Conservation (phyloP, 306 rosid genomes). For the Trichosanthes truncata region DNA sequence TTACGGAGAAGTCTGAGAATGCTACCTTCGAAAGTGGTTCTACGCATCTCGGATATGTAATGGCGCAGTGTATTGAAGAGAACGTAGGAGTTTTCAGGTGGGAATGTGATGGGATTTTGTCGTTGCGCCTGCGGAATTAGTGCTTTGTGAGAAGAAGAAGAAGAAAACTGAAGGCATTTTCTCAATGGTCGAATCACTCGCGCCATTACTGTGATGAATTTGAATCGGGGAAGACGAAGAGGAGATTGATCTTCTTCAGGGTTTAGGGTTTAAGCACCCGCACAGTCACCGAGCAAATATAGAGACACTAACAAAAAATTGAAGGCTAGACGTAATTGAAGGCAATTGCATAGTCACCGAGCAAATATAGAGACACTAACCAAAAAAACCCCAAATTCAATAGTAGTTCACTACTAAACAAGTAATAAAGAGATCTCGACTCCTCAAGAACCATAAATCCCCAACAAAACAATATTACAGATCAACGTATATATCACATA, state of each 20-base stretch:
- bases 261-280: slow-evolving; percentile 4
- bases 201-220: slow-evolving; percentile 33
- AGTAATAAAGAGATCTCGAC: neutral
- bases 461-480: too few relatives aligned
- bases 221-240: neutral
- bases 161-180: slow-evolving; percentile 22
- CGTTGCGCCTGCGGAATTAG: slow-evolving; percentile 13
- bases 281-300: too few relatives aligned
- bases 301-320: too few relatives aligned
- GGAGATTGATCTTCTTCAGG: neutral
- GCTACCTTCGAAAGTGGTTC: slow-evolving; percentile 59
- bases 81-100: slow-evolving; percentile 10
- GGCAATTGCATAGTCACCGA: neutral
- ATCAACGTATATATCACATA: neutral
- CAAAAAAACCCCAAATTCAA: neutral
- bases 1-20: slow-evolving; percentile 55
- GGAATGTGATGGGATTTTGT: slow-evolving; percentile 2
- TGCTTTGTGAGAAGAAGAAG: slow-evolving; percentile 9
- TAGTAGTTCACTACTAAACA: neutral
- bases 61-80: slow-evolving; percentile 27
- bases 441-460: neutral
- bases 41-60: slow-evolving; percentile 61
- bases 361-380: too few relatives aligned
- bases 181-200: slow-evolving; percentile 38
- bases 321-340: neutral